Evolutionary conservation across 108 stramenopile genomes (phyloP).

Genomic region (Skeletonema tropicum): DNA sequence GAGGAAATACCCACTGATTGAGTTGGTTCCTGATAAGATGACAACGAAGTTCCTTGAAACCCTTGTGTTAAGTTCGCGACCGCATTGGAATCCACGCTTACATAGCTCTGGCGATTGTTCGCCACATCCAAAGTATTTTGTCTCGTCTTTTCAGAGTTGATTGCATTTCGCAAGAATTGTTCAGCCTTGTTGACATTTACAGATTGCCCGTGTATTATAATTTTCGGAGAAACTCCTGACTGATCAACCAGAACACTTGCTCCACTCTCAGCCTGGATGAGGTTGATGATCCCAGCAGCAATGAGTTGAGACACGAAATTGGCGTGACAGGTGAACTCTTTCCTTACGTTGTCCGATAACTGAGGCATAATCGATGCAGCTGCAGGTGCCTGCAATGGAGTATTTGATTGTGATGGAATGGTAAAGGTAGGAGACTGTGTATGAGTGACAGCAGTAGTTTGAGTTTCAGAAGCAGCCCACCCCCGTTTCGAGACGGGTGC

Average conservation of each 20-base stretch:
- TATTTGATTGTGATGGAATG: not conserved
- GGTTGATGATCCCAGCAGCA: slow-evolving; percentile 89
- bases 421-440: not conserved
- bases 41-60: slow-evolving; percentile 10
- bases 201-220: slow-evolving; percentile 71
- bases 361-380: not conserved
- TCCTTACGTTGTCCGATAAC: slow-evolving; percentile 16
- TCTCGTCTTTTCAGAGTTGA: slow-evolving; percentile 75
- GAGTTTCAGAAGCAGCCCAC: slow-evolving; percentile 18
- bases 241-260: slow-evolving; percentile 89
- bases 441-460: slow-evolving; percentile 14
- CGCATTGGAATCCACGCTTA: not conserved
- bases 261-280: slow-evolving; percentile 86
- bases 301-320: slow-evolving; percentile 85
- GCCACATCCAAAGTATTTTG: slow-evolving; percentile 20
- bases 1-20: not conserved
- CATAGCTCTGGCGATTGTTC: not conserved
- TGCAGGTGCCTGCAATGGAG: not conserved
- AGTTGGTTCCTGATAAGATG: not conserved
- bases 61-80: not conserved
- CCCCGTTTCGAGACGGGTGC: slow-evolving; percentile 18
- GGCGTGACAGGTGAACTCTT: slow-evolving; percentile 71
- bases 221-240: slow-evolving; percentile 72
- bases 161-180: slow-evolving; percentile 76
- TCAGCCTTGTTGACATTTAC: slow-evolving; percentile 73